Percentiles rank a stretch among this genome's conserved stretches.
These are phyloP conservation scores for Spergularia bocconei DNA, from an alignment of 148 eudicot species.

Conservation along the genomic window DNA sequence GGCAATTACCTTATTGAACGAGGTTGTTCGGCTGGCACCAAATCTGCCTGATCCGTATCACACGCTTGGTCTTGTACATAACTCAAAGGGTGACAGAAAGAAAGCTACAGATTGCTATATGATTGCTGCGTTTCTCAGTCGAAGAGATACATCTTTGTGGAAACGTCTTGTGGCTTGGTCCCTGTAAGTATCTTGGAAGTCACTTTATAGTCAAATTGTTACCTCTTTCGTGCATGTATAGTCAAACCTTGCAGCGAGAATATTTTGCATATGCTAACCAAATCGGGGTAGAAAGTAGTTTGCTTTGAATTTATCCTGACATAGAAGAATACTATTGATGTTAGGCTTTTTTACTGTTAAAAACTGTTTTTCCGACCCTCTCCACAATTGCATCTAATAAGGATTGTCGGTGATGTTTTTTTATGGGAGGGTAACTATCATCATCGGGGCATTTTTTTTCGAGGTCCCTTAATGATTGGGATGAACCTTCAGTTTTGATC, in stretches of 20 bases:
- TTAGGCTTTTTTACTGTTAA: no score
- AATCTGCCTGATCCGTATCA: slow-evolving; percentile 78
- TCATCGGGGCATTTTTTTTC: no score
- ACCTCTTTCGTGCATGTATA: neutral
- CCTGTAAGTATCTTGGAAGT: slow-evolving; percentile 48
- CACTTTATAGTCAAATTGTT: neutral
- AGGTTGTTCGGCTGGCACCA: slow-evolving; percentile 72
- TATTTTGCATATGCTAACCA: neutral
- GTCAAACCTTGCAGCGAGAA: neutral
- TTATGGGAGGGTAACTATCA: no score
- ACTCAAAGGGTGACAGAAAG: slow-evolving; percentile 54
- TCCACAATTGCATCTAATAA: no score
- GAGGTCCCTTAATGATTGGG: no score
- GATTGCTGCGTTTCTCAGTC: slow-evolving; percentile 79
- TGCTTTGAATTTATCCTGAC: neutral
- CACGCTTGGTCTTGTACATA: slow-evolving; percentile 64
- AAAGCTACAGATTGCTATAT: slow-evolving; percentile 58
- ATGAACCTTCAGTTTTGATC: no score
- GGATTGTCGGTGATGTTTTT: no score
- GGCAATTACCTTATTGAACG: slow-evolving; percentile 62
- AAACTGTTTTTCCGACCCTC: no score
- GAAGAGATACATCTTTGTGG: slow-evolving; percentile 75
- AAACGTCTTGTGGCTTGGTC: slow-evolving; percentile 61
- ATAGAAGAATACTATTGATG: no score
- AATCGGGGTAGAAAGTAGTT: neutral